Conservation (phyloP, 2,329 filamentous ascomycete genomes). For the Aspergillus sp. region DNA sequence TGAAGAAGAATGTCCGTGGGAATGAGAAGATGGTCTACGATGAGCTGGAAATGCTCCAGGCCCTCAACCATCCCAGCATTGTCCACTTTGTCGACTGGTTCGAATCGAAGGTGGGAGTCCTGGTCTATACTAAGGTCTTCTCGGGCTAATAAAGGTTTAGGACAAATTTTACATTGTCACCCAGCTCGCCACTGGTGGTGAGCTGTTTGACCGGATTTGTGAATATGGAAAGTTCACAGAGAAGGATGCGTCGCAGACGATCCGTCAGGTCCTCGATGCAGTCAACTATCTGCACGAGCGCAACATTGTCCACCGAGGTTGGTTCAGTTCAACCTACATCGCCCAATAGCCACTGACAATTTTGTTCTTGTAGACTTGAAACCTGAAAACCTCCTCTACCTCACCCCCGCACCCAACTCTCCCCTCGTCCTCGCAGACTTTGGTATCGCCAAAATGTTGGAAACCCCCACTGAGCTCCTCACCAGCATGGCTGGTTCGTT, state of each 20-base stretch:
- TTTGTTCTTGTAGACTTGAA: constrained; percentile 66
- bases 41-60: constrained; percentile 88
- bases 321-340: constrained; percentile 9
- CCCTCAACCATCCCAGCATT: constrained; percentile 87
- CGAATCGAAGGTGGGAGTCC: constrained; percentile 71
- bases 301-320: constrained; percentile 93
- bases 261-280: constrained; percentile 84
- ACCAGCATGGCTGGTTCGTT: constrained; percentile 99
- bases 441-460: constrained; percentile 96
- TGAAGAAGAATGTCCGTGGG: constrained; percentile 98
- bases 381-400: constrained; percentile 93
- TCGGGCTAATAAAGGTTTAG: constrained; percentile 40
- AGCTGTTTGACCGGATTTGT: constrained; percentile 96
- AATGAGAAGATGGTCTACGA: constrained; percentile 99
- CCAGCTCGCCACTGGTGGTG: constrained; percentile 87
- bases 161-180: constrained; percentile 99
- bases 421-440: constrained; percentile 93
- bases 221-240: constrained; percentile 97
- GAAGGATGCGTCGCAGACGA: constrained; percentile 93
- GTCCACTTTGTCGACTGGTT: constrained; percentile 99
- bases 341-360: constrained; percentile 1
- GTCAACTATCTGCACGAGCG: constrained; percentile 92
- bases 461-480: constrained; percentile 80
- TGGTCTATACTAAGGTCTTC: not conserved
- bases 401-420: constrained; percentile 69